Conservation (phyloP, 2,329 filamentous ascomycete genomes). For the Cercospora zeina region DNA sequence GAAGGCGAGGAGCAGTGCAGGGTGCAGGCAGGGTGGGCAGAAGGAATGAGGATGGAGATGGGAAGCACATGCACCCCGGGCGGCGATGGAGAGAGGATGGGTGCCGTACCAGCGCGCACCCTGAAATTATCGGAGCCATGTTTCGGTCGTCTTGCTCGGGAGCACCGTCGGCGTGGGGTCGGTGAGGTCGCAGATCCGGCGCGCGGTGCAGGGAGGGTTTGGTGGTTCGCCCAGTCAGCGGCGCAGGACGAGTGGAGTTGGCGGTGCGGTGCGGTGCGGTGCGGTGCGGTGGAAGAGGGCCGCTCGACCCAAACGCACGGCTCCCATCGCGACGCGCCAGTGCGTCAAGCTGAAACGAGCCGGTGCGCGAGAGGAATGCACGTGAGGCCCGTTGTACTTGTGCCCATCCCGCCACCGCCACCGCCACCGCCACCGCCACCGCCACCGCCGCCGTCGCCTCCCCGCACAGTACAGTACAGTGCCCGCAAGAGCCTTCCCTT, state of each 20-base stretch:
- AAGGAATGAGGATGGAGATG: neutral
- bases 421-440: no score
- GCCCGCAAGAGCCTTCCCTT: no score
- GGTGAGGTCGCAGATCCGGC: constrained; percentile 5
- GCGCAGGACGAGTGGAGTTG: no score
- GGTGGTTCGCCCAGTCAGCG: constrained; percentile 8
- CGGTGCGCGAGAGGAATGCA: neutral
- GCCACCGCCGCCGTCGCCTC: no score
- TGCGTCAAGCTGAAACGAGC: constrained; percentile 12
- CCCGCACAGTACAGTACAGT: no score
- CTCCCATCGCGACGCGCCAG: neutral
- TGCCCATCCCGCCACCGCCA: neutral
- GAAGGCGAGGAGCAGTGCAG: neutral
- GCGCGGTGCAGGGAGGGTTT: neutral
- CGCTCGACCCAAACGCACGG: constrained; percentile 3
- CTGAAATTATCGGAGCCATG: constrained; percentile 1
- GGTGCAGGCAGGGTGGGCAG: neutral
- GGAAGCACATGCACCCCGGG: no score
- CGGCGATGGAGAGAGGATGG: neutral
- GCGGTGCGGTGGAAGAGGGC: neutral
- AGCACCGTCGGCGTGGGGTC: neutral
- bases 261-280: neutral
- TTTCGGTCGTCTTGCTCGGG: neutral
- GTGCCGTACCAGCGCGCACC: neutral
- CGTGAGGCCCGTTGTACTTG: neutral